phyloP scores from a whole-genome alignment of 805 yeast genomes.

The Candida nemodendra region DNA sequence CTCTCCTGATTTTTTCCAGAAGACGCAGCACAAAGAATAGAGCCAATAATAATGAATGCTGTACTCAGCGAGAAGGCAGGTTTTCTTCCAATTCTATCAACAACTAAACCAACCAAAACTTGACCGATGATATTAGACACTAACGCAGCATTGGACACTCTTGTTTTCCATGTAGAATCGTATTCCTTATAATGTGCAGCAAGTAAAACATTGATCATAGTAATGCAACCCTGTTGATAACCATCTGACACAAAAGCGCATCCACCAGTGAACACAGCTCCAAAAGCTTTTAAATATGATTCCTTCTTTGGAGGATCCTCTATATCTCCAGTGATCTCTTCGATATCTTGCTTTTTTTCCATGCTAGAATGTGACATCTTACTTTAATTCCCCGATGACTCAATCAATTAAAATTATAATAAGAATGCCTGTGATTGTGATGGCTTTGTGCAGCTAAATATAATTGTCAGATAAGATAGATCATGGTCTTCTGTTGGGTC shows the following conservation, averaged over 20 bases:
- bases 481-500: no score
- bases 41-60: constrained; percentile 51
- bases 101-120: constrained; percentile 51
- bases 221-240: constrained; percentile 24
- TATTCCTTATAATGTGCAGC: constrained; percentile 13
- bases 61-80: constrained; percentile 59
- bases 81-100: constrained; percentile 58
- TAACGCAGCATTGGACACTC: constrained; percentile 42
- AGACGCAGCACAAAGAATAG: constrained; percentile 55
- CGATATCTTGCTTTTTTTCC: neutral
- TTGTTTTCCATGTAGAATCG: constrained; percentile 18
- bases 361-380: neutral
- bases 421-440: no score
- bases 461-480: no score
- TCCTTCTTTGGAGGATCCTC: constrained; percentile 1
- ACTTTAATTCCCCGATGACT: no score
- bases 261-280: constrained; percentile 22
- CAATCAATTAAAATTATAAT: no score
- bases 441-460: no score
- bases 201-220: constrained; percentile 19
- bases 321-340: constrained; percentile 1
- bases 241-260: constrained; percentile 27
- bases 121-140: constrained; percentile 61
- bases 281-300: constrained; percentile 6
- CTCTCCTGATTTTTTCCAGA: constrained; percentile 45